A percentile compares a stretch with the other conserved stretches of the same genome.
Evolutionary conservation across 495 filamentous ascomycete species (phyloP).

Genomic region (Trypethelium eluteriae): DNA sequence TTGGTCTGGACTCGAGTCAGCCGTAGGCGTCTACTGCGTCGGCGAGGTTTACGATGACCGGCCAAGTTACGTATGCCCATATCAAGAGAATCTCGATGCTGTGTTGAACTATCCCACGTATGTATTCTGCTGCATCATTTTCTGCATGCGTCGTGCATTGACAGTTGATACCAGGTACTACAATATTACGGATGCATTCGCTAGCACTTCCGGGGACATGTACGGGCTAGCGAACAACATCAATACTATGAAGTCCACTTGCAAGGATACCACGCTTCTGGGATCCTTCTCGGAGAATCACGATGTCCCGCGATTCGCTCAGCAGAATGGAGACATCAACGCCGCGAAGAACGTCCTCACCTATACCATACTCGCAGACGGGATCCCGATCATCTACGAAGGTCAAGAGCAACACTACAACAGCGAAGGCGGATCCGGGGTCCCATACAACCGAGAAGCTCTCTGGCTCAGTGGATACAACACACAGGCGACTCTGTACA

Average conservation of each 20-base stretch:
- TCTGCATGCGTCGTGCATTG: not conserved
- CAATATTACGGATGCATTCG: conserved; percentile 54
- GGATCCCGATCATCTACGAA: conserved; percentile 58
- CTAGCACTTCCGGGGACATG: conserved; percentile 24
- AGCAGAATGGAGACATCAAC: conserved; percentile 34
- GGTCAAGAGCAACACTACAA: conserved; percentile 67
- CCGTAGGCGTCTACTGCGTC: conserved; percentile 62
- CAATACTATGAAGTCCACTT: conserved; percentile 36
- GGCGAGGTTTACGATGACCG: conserved; percentile 65
- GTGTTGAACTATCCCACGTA: conserved; percentile 65
- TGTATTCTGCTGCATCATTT: not conserved
- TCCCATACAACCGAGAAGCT: conserved; percentile 65
- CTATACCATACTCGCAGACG: conserved; percentile 63
- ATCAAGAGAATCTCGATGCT: conserved; percentile 55
- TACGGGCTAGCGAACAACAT: conserved; percentile 24
- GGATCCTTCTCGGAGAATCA: conserved; percentile 78
- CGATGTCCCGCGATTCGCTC: conserved; percentile 36
- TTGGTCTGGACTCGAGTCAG: conserved; percentile 54
- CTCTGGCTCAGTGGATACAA: conserved; percentile 62
- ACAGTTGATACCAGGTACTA: conserved; percentile 39
- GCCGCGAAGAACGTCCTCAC: conserved; percentile 62
- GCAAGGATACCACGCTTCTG: conserved; percentile 55
- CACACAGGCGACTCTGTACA: conserved; percentile 53
- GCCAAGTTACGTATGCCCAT: conserved; percentile 52
- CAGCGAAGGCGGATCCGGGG: conserved; percentile 40